Conservation (phyloP, 306 rosid species). For the Ormosia semicastrata region DNA sequence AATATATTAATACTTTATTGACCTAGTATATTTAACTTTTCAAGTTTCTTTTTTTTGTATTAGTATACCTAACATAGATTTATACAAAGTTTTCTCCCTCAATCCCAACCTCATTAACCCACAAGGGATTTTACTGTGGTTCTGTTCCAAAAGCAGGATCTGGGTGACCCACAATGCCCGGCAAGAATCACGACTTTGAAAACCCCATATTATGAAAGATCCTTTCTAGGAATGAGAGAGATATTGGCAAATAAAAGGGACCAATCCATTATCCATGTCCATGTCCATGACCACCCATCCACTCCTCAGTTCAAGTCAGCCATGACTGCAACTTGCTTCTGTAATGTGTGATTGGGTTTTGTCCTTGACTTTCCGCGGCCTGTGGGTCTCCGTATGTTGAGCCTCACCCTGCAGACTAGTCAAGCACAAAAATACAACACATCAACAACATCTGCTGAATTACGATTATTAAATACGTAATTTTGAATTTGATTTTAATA, state of each 20-base stretch:
- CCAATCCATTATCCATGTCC: neutral
- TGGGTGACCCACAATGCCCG: conserved; percentile 38
- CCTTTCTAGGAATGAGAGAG: neutral
- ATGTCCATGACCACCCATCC: neutral
- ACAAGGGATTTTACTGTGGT: neutral
- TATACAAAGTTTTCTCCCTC: neutral
- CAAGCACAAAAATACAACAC: no score
- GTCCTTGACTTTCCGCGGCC: neutral
- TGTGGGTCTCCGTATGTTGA: neutral
- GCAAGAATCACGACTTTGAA: conserved; percentile 42
- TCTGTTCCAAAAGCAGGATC: conserved; percentile 16
- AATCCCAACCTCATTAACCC: neutral
- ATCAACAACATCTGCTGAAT: no score
- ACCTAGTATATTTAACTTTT: no score
- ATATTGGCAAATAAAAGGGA: neutral
- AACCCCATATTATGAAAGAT: conserved; percentile 18
- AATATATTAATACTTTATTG: no score
- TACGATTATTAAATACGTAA: no score
- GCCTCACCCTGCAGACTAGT: neutral
- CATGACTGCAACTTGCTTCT: neutral
- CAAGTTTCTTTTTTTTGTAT: no score
- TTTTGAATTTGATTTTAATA: no score
- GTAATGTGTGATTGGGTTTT: neutral
- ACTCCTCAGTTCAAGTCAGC: neutral
- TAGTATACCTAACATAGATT: no score